These are phyloP conservation scores for Pholiota molesta DNA, from an alignment of 768 basidiomycete genomes.

Conservation along the genomic window DNA sequence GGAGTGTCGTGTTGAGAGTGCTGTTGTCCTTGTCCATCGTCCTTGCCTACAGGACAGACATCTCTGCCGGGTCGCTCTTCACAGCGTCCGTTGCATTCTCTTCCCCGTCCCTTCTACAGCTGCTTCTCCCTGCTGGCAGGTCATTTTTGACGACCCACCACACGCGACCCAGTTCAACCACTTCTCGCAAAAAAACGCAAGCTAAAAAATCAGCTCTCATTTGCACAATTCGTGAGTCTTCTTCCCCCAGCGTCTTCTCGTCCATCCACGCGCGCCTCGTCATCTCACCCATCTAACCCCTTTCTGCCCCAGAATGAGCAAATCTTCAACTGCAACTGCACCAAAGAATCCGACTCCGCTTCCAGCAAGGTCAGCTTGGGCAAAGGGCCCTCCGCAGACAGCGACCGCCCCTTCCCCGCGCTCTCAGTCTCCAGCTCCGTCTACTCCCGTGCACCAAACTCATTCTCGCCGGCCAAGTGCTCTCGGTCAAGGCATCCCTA, in stretches of 20 bases:
- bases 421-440: conserved; percentile 76
- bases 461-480: conserved; percentile 83
- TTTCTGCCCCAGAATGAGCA: conserved; percentile 79
- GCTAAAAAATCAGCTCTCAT: conserved; percentile 48
- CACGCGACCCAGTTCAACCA: conserved; percentile 59
- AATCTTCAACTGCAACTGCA: conserved; percentile 75
- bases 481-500: conserved; percentile 68
- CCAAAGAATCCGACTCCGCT: conserved; percentile 75
- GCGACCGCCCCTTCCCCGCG: conserved; percentile 64
- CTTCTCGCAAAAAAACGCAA: conserved; percentile 43
- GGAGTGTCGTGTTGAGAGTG: conserved; percentile 16
- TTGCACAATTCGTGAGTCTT: conserved; percentile 44
- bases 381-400: conserved; percentile 81
- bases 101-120: conserved; percentile 49
- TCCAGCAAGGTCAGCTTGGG: conserved; percentile 87
- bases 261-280: neutral
- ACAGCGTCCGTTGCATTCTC: conserved; percentile 45
- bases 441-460: conserved; percentile 51
- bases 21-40: conserved; percentile 43
- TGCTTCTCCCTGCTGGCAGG: conserved; percentile 88
- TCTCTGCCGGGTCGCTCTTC: conserved; percentile 44
- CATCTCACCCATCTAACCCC: conserved; percentile 17
- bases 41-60: conserved; percentile 39
- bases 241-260: neutral
- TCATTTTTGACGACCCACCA: conserved; percentile 84